Percentiles rank a stretch among this genome's conserved stretches.
These are phyloP conservation scores for Ustilaginoidea virens DNA, from an alignment of 2,329 filamentous ascomycete genomes.

Conservation along the genomic window DNA sequence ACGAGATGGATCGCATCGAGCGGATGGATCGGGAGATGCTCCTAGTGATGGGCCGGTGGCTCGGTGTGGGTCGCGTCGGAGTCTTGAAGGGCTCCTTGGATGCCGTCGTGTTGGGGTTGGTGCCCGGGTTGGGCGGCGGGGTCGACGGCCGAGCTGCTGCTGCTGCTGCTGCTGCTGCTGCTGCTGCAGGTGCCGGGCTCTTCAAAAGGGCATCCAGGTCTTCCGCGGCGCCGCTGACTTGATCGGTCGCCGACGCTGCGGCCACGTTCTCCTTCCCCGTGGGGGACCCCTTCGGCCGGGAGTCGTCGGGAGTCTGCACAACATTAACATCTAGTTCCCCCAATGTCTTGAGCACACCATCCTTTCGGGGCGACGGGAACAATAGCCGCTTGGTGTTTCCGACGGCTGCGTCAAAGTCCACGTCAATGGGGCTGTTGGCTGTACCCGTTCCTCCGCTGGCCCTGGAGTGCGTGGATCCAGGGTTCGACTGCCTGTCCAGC, in stretches of 20 bases:
- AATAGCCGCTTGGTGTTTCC: slow-evolving; percentile 52
- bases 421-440: slow-evolving; percentile 39
- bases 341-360: slow-evolving; percentile 44
- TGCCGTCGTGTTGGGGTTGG: no score
- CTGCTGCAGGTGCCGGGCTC: slow-evolving; percentile 30
- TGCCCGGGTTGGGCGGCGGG: slow-evolving; percentile 33
- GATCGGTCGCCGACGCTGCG: slow-evolving; percentile 4
- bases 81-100: slow-evolving; percentile 41
- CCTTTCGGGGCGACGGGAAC: slow-evolving; percentile 62
- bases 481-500: slow-evolving; percentile 11
- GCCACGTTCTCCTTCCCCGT: slow-evolving; percentile 30
- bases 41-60: slow-evolving; percentile 43
- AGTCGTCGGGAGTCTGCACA: slow-evolving; percentile 26
- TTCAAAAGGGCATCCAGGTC: slow-evolving; percentile 53
- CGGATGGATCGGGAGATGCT: slow-evolving; percentile 43
- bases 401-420: slow-evolving; percentile 29
- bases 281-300: slow-evolving; percentile 11
- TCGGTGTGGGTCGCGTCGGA: slow-evolving; percentile 45
- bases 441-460: slow-evolving; percentile 39
- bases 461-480: slow-evolving; percentile 36
- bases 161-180: no score
- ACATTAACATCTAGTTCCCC: slow-evolving; percentile 40
- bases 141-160: slow-evolving; percentile 30
- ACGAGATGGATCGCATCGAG: slow-evolving; percentile 26
- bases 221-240: slow-evolving; percentile 25